phyloP scores from a whole-genome alignment of 2,329 filamentous ascomycete genomes.

The Fusarium multiceps region DNA sequence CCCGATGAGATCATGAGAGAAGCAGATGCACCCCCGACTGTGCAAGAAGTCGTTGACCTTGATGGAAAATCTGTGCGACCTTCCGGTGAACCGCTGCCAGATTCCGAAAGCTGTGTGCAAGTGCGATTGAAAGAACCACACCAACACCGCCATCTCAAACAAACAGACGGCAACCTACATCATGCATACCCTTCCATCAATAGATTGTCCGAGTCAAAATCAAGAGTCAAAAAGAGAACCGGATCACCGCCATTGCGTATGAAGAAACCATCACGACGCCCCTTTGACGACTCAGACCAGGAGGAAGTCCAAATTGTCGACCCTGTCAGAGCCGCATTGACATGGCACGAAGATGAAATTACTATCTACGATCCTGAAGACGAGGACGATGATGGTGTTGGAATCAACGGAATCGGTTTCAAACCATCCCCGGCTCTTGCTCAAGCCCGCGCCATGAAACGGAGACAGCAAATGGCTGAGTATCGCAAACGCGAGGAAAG shows the following conservation, averaged over 20 bases:
- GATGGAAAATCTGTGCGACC: constrained; percentile 20
- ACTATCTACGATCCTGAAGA: constrained; percentile 73
- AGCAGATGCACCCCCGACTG: constrained; percentile 32
- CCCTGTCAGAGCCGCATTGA: constrained; percentile 68
- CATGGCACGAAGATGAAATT: constrained; percentile 76
- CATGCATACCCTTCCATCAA: constrained; percentile 55
- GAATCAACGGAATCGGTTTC: constrained; percentile 76
- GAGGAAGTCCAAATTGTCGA: constrained; percentile 58
- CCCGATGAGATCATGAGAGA: constrained; percentile 50
- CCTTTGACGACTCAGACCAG: constrained; percentile 45
- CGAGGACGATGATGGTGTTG: constrained; percentile 73
- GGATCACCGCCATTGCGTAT: constrained; percentile 55
- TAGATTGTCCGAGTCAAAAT: constrained; percentile 54
- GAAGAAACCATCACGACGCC: constrained; percentile 37
- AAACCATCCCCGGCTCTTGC: constrained; percentile 71
- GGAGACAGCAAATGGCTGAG: constrained; percentile 70
- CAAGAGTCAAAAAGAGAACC: constrained; percentile 50
- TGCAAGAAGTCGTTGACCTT: constrained; percentile 14
- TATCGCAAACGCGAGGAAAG: constrained; percentile 71
- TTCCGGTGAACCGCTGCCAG: constrained; percentile 2
- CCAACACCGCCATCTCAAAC: constrained; percentile 24
- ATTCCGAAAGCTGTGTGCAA: background rate
- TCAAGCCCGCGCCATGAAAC: constrained; percentile 65
- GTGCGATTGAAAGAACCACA: constrained; percentile 14
- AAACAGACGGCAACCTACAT: constrained; percentile 39